Evolutionary conservation across 768 basidiomycete species (phyloP).

Genomic region (Sporobolomyces roseus): DNA sequence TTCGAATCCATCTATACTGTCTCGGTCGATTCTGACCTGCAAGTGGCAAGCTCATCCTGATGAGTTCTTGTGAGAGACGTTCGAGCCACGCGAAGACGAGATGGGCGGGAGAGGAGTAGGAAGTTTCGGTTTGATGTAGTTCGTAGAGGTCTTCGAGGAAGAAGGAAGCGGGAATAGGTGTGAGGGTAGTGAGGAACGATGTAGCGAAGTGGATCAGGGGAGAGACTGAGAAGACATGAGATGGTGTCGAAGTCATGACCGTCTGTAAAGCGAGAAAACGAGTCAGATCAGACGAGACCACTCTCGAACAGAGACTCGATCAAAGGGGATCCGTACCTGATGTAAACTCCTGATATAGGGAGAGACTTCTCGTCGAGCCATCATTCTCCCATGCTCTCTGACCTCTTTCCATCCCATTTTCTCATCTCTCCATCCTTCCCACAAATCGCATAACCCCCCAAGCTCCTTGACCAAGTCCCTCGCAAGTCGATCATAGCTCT

Average conservation of each 20-base stretch:
- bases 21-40: constrained; percentile 29
- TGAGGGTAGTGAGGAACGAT: constrained; percentile 23
- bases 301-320: background rate
- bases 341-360: constrained; percentile 30
- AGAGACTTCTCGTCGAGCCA: background rate
- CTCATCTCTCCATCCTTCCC: constrained; percentile 20
- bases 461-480: background rate
- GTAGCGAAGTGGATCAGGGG: constrained; percentile 4
- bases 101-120: constrained; percentile 14
- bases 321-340: constrained; percentile 1
- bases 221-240: constrained; percentile 15
- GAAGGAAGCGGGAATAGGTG: constrained; percentile 5
- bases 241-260: constrained; percentile 17
- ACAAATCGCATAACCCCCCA: background rate
- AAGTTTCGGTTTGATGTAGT: background rate
- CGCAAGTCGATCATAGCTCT: constrained; percentile 7
- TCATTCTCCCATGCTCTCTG: constrained; percentile 4
- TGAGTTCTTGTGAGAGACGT: background rate
- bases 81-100: constrained; percentile 10
- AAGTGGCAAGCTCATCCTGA: background rate
- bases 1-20: constrained; percentile 11
- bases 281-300: background rate
- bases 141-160: background rate
- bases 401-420: background rate
- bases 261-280: background rate